A percentile compares a stretch with the other conserved stretches of the same genome.
phyloP scores from a whole-genome alignment of 2,329 filamentous ascomycete genomes.

The Penicillium sp. region DNA sequence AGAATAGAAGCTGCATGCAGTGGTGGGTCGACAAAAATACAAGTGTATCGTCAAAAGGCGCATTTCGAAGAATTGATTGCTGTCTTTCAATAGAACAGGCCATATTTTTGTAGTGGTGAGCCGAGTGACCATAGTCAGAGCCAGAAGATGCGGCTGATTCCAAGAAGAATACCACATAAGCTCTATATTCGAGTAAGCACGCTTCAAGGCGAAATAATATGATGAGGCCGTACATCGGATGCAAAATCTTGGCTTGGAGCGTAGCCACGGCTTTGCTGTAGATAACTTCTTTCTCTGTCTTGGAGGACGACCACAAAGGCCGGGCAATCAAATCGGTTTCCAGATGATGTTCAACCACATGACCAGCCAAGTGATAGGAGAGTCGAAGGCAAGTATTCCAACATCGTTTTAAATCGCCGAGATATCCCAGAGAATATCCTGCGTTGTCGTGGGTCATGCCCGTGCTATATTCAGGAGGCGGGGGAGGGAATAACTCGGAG shows the following conservation, averaged over 20 bases:
- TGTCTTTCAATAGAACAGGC: constrained; percentile 15
- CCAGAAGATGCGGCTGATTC: constrained; percentile 16
- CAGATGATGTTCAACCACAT: constrained; percentile 23
- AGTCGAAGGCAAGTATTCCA: constrained; percentile 28
- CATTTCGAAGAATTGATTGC: constrained; percentile 21
- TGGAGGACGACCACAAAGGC: constrained; percentile 21
- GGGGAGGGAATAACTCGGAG: constrained; percentile 26
- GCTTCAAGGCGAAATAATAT: not conserved
- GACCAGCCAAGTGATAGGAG: constrained; percentile 26
- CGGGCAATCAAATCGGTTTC: constrained; percentile 17
- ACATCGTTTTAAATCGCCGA: constrained; percentile 24
- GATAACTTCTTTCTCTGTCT: constrained; percentile 26
- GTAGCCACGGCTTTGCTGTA: constrained; percentile 23
- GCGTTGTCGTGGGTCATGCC: constrained; percentile 17
- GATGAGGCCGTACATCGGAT: constrained; percentile 17
- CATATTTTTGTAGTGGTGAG: not conserved
- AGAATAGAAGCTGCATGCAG: constrained; percentile 25
- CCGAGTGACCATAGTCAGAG: not conserved
- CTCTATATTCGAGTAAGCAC: constrained; percentile 9
- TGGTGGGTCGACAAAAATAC: constrained; percentile 26
- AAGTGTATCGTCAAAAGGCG: constrained; percentile 23
- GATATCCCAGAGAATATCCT: constrained; percentile 27
- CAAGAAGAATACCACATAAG: constrained; percentile 27
- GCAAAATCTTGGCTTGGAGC: constrained; percentile 22
- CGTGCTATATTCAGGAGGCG: constrained; percentile 24